phyloP scores from a whole-genome alignment of 108 stramenopile species.

The Nitzschia inconspicua region DNA sequence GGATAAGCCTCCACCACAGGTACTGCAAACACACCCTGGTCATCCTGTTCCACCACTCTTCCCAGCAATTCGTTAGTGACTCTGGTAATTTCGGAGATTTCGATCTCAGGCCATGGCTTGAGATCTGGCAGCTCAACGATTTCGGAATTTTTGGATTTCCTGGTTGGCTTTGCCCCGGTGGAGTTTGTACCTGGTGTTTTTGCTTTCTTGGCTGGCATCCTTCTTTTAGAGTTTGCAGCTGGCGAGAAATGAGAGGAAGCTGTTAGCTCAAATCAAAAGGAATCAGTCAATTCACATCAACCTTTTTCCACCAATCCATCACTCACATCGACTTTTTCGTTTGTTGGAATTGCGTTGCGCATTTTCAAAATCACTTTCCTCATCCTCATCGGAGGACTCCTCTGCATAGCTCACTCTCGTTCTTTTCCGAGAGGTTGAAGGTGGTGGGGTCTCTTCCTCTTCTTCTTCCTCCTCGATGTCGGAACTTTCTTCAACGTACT shows the following conservation, averaged over 20 bases:
- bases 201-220: too few species aligned
- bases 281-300: too few species aligned
- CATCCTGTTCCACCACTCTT: conserved; percentile 22
- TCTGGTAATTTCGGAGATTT: conserved; percentile 22
- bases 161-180: too few species aligned
- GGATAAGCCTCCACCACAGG: conserved; percentile 72
- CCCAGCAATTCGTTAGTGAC: conserved; percentile 24
- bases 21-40: conserved; percentile 27
- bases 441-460: background rate
- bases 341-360: background rate
- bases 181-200: too few species aligned
- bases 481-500: conserved; percentile 11
- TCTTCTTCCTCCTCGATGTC: conserved; percentile 23
- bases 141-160: too few species aligned
- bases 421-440: background rate
- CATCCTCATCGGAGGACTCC: background rate
- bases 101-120: conserved; percentile 34
- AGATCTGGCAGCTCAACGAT: conserved; percentile 14
- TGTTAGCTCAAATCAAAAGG: too few species aligned
- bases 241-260: too few species aligned
- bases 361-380: too few species aligned
- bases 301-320: background rate
- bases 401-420: too few species aligned
- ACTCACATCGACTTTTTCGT: background rate
- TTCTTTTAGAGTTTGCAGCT: too few species aligned